Evolutionary conservation across 768 basidiomycete genomes (phyloP), one percentile per base, ranked within the genome.

Genomic region (Podaxis sp.): DNA sequence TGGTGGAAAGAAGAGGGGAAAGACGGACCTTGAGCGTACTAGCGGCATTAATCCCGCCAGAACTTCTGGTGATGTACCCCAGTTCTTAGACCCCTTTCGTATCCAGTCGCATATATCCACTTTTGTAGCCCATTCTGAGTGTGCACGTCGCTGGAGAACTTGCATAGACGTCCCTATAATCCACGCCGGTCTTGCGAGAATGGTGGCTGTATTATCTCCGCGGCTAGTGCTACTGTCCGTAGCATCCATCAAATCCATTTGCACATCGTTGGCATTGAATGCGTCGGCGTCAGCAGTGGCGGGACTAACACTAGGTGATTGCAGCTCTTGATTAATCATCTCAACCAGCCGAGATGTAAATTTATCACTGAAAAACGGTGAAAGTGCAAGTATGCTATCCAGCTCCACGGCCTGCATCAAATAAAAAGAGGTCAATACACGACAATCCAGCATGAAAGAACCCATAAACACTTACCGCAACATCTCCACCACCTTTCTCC

Each of bases 161-260:
- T 74, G 72, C 74, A 91, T 74, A 62, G 85, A 89, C n/a, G 76
- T 66, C n/a, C 84, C 84, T 14, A 90, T 64, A 1, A 84, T 77
- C 80, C 84, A 86, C 1, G 83, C 76, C 2, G 77, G 69, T 53
- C 79, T 83, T 11, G 72, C 74, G 48, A 72, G 54, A 2, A 55
- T 46, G 13, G 57, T 56, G 1, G 44, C 32, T 2, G n/a, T 14
- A 13, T 27, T 23, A 4, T 40, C 25, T 9, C 32, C 38, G 6
- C 3, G 21, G 6, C 21, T 18, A 4, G 25, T 27, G 23, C 14
- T 36, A n/a, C 5, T 18, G 13, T 46, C 35, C 5, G 35, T 40
- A 5, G 27, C 50, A 32, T 32, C 32, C 32, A 32, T 9, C 1
- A 58, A 50, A 55, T 62, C 38, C 70, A 74, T 44, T 64, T 63